These are phyloP conservation scores for Pleurotus tuoliensis DNA, from an alignment of 768 basidiomycete genomes.

Conservation along the genomic window DNA sequence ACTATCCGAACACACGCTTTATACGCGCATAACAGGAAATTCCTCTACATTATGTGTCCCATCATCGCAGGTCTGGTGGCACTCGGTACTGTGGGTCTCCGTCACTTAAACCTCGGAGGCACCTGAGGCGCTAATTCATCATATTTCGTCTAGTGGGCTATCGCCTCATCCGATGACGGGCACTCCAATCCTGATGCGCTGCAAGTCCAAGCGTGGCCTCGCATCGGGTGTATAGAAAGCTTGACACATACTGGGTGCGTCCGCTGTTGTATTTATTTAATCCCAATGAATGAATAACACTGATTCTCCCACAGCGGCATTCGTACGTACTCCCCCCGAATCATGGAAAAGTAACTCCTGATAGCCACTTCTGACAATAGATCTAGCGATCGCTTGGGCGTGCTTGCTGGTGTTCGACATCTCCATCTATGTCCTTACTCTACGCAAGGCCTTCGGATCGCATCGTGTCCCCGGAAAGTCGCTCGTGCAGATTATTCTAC, in stretches of 20 bases:
- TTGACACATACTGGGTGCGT: constrained; percentile 1
- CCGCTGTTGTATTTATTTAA: background rate
- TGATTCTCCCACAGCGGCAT: background rate
- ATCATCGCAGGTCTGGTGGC: constrained; percentile 19
- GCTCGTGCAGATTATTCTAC: background rate
- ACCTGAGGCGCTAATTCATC: background rate
- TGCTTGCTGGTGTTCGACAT: constrained; percentile 1
- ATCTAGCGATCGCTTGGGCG: constrained; percentile 2
- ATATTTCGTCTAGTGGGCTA: constrained; percentile 22
- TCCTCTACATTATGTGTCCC: constrained; percentile 25
- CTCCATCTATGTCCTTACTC: background rate
- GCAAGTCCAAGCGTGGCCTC: constrained; percentile 2
- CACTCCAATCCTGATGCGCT: constrained; percentile 1
- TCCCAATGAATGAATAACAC: background rate
- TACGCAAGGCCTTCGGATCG: background rate
- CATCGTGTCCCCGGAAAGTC: background rate
- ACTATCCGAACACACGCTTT: constrained; percentile 42
- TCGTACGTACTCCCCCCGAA: background rate
- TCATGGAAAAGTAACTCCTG: too few relatives aligned
- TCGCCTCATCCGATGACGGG: constrained; percentile 8
- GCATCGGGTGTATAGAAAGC: constrained; percentile 3
- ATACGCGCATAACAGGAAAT: constrained; percentile 28
- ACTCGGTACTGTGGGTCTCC: constrained; percentile 21
- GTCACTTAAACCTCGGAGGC: too few relatives aligned
- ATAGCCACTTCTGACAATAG: background rate